A percentile compares a stretch with the other conserved stretches of the same genome.
Conservation (phyloP, 345 rosid species). For the Eucalyptus urophylla region DNA sequence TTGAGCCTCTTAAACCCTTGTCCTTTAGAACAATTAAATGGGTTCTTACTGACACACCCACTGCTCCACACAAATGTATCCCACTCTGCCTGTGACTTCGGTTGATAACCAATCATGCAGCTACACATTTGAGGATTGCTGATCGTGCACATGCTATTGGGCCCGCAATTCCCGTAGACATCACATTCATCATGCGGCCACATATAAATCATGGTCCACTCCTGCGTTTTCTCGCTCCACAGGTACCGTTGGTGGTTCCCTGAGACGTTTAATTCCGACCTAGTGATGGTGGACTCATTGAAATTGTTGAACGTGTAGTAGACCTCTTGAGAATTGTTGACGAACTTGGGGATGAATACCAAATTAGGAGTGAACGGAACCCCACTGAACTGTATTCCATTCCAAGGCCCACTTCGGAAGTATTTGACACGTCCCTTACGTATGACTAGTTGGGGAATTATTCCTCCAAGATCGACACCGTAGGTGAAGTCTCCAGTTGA, state of each 20-base stretch:
- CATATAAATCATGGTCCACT: neutral
- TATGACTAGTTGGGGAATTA: neutral
- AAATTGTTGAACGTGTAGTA: neutral
- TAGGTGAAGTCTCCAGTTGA: neutral
- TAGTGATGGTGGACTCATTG: neutral
- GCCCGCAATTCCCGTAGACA: neutral
- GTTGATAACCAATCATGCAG: conserved; percentile 13
- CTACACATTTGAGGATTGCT: neutral
- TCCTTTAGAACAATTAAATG: neutral
- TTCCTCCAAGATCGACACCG: neutral
- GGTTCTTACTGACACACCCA: conserved; percentile 10
- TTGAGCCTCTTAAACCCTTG: neutral
- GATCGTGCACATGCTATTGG: neutral
- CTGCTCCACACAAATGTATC: neutral
- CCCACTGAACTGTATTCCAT: neutral
- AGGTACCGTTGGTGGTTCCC: neutral
- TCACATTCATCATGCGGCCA: neutral
- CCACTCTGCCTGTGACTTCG: neutral
- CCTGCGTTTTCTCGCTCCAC: neutral
- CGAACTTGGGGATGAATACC: neutral
- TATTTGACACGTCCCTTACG: neutral
- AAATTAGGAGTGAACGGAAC: fast-evolving
- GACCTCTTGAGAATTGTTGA: neutral
- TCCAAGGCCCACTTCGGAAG: neutral
- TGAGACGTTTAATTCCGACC: neutral